Evolutionary conservation across 2,329 filamentous ascomycete species (phyloP).

Genomic region (Mollisia scopiformis): DNA sequence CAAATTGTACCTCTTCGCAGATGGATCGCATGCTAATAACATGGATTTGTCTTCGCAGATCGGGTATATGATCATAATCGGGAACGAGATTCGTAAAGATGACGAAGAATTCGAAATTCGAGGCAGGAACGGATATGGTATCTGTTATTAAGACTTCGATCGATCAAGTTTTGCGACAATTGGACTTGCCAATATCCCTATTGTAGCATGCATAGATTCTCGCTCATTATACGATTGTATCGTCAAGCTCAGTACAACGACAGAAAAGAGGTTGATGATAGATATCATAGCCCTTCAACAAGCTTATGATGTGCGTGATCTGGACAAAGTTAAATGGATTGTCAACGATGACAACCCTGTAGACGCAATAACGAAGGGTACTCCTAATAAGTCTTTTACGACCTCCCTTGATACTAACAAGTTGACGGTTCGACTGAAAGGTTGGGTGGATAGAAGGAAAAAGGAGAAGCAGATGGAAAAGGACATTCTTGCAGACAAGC

Average conservation of each 20-base stretch:
- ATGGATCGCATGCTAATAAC: constrained; percentile 25
- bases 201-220: constrained; percentile 6
- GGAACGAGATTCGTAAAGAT: constrained; percentile 4
- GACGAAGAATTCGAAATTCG: constrained; percentile 13
- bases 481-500: too few species aligned
- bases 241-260: constrained; percentile 19
- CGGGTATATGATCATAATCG: constrained; percentile 22
- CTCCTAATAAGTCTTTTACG: constrained; percentile 10
- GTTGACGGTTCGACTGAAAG: constrained; percentile 2
- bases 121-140: constrained; percentile 20
- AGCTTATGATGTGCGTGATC: constrained; percentile 22
- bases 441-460: constrained; percentile 5
- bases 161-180: constrained; percentile 3
- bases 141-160: constrained; percentile 10
- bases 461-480: not conserved
- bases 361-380: constrained; percentile 18
- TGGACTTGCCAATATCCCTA: not conserved
- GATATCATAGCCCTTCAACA: constrained; percentile 26
- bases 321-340: constrained; percentile 24
- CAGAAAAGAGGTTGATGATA: constrained; percentile 17
- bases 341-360: constrained; percentile 15
- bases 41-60: constrained; percentile 24
- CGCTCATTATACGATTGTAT: constrained; percentile 25
- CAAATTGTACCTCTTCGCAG: constrained; percentile 20
- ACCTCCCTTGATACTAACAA: constrained; percentile 16